Evolutionary conservation across 371 early-diverging fungal genomes (phyloP).

Genomic region (Umbelopsis sp.): DNA sequence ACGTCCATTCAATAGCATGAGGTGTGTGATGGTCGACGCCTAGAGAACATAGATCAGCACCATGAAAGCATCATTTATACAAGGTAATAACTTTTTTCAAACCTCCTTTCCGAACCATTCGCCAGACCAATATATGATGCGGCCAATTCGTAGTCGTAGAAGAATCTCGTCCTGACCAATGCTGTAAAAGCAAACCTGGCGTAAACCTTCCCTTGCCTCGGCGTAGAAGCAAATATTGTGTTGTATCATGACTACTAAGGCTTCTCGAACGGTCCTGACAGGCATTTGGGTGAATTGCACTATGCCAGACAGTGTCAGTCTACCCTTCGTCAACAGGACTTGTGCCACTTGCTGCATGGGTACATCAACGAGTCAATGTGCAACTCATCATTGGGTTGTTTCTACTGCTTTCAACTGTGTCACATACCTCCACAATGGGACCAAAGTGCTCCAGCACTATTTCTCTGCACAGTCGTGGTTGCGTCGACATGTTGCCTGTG

Average conservation of each 20-base stretch:
- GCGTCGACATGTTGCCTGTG: slow-evolving; percentile 35
- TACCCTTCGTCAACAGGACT: slow-evolving; percentile 48
- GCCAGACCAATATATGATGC: slow-evolving; percentile 60
- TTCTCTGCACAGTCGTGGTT: slow-evolving; percentile 51
- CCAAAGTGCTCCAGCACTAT: slow-evolving; percentile 52
- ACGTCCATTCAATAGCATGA: slow-evolving; percentile 39
- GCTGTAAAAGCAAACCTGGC: slow-evolving; percentile 70
- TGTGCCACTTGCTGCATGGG: slow-evolving; percentile 38
- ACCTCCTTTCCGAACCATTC: slow-evolving; percentile 73
- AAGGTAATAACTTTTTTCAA: slow-evolving; percentile 16
- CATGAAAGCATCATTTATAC: too few relatives aligned
- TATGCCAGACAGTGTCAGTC: slow-evolving; percentile 44
- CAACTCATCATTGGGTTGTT: not conserved
- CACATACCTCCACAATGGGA: slow-evolving; percentile 42
- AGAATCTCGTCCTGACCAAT: slow-evolving; percentile 57
- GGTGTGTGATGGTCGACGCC: slow-evolving; percentile 35
- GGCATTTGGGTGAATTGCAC: slow-evolving; percentile 42
- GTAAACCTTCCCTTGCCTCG: slow-evolving; percentile 58
- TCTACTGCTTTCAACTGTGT: too few relatives aligned
- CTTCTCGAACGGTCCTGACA: slow-evolving; percentile 39
- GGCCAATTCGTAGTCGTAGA: slow-evolving; percentile 69
- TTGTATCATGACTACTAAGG: slow-evolving; percentile 46
- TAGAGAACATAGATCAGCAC: slow-evolving; percentile 10
- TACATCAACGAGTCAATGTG: not conserved
- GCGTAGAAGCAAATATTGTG: slow-evolving; percentile 60